These are phyloP conservation scores for Aspergillus quadrilineatus DNA, from an alignment of 2,329 filamentous ascomycete species.

Conservation along the genomic window DNA sequence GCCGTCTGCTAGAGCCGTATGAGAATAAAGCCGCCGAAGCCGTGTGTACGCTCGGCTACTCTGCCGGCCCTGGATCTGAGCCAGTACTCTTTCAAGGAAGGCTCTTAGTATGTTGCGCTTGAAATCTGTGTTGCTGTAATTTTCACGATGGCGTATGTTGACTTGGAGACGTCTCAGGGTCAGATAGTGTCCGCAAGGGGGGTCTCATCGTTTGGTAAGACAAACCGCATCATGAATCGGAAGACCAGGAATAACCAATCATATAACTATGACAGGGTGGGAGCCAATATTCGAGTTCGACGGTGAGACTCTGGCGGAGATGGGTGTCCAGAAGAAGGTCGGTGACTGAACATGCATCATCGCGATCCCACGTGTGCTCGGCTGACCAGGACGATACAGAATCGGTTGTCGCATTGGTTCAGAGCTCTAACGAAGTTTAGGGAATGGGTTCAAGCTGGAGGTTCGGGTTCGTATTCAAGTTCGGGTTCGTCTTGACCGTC, in stretches of 20 bases:
- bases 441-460: neutral
- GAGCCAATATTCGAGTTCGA: conserved; percentile 86
- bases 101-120: conserved; percentile 16
- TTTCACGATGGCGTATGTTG: too few relatives aligned
- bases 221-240: too few relatives aligned
- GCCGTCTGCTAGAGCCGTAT: conserved; percentile 77
- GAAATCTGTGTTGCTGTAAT: neutral
- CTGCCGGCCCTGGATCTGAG: conserved; percentile 68
- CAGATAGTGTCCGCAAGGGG: conserved; percentile 77
- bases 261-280: conserved; percentile 62
- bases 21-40: conserved; percentile 83
- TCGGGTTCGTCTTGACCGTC: too few relatives aligned
- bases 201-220: conserved; percentile 69
- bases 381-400: neutral
- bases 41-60: conserved; percentile 87
- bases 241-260: too few relatives aligned
- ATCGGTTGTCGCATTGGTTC: conserved; percentile 1
- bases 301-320: conserved; percentile 83
- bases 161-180: conserved; percentile 42
- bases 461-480: neutral
- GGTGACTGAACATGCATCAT: neutral
- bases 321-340: conserved; percentile 64
- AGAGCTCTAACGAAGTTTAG: neutral
- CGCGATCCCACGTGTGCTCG: neutral
- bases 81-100: conserved; percentile 70